A percentile compares a stretch with the other conserved stretches of the same genome.
Evolutionary conservation across 73 alveolate genomes (phyloP).

Genomic region (Urostyla sp.): DNA sequence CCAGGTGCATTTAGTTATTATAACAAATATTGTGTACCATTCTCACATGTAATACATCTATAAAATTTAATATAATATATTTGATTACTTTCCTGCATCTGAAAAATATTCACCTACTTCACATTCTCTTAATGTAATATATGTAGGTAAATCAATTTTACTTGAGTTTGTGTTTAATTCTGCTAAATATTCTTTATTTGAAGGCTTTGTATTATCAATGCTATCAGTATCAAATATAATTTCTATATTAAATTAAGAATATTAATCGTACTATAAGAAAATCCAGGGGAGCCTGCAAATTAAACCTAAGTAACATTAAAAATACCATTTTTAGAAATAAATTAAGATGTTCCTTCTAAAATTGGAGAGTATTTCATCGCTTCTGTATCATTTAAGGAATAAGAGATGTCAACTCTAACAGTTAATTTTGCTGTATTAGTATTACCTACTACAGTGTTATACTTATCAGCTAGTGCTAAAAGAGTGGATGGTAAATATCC

Average conservation of each 20-base stretch:
- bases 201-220: conserved; percentile 47
- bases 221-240: conserved; percentile 11
- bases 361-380: conserved; percentile 24
- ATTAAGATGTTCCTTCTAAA: conserved; percentile 10
- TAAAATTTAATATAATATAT: neutral
- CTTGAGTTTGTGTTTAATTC: neutral
- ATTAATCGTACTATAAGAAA: too few relatives aligned
- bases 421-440: neutral
- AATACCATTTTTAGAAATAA: conserved; percentile 21
- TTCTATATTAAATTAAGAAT: too few relatives aligned
- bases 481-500: conserved; percentile 45
- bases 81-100: conserved; percentile 36
- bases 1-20: too few relatives aligned
- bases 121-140: conserved; percentile 43
- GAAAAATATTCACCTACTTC: conserved; percentile 32
- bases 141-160: neutral
- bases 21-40: too few relatives aligned
- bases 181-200: conserved; percentile 15
- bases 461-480: conserved; percentile 43
- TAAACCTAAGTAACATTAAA: conserved; percentile 3
- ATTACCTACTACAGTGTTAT: conserved; percentile 50
- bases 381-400: neutral
- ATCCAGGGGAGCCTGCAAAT: conserved; percentile 57
- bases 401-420: neutral
- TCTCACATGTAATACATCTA: conserved; percentile 37